Conservation (phyloP, 2,329 filamentous ascomycete genomes). For the Xylaria sp. region DNA sequence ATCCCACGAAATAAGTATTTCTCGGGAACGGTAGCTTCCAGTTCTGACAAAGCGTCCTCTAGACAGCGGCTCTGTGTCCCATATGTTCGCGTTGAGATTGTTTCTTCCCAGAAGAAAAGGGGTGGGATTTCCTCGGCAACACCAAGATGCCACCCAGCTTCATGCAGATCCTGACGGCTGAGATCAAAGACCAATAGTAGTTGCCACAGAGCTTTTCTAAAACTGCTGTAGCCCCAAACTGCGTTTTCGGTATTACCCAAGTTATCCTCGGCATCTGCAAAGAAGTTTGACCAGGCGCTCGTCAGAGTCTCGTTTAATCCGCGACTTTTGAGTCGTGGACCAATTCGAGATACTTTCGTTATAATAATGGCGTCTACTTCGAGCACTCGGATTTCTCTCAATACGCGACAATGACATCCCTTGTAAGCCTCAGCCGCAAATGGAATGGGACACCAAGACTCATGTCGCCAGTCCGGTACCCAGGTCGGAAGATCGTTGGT, state of each 20-base stretch:
- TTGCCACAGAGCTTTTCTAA: constrained; percentile 15
- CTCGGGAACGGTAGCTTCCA: neutral
- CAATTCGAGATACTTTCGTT: neutral
- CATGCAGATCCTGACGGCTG: neutral
- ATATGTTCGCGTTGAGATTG: no score
- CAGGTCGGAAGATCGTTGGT: constrained; percentile 20
- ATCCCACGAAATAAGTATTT: constrained; percentile 5
- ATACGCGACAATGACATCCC: neutral
- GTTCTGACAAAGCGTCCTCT: neutral
- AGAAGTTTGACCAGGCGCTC: constrained; percentile 7
- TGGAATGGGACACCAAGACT: neutral
- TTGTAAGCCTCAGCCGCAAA: neutral
- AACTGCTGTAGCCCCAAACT: neutral
- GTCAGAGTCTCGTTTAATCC: neutral
- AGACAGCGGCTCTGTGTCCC: neutral
- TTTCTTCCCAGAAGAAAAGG: neutral
- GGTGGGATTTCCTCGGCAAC: neutral
- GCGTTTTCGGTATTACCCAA: neutral
- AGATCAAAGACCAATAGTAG: constrained; percentile 11
- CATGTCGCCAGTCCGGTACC: constrained; percentile 23
- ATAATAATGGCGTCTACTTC: constrained; percentile 17
- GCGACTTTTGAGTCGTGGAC: neutral
- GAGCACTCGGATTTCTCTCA: neutral
- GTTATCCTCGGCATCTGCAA: neutral
- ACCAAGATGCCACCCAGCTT: constrained; percentile 5